phyloP scores from a whole-genome alignment of 148 eudicot genomes.

The Cornus controversa region DNA sequence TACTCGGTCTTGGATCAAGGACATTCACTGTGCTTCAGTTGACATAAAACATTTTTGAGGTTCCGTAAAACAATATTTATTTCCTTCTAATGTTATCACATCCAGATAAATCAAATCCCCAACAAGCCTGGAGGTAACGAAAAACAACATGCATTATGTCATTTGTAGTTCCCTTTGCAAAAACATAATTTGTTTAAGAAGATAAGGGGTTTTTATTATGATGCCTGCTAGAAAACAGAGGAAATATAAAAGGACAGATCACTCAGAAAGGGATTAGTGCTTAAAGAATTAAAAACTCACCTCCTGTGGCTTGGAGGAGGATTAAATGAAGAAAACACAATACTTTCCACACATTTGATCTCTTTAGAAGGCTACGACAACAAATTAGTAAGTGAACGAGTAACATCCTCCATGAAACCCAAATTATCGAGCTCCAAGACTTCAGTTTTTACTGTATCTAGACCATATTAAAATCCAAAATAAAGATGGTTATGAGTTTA shows the following conservation, averaged over 20 bases:
- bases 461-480: conserved; percentile 13
- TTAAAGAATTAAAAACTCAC: conserved; percentile 27
- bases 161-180: neutral
- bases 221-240: neutral
- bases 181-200: neutral
- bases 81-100: conserved; percentile 78
- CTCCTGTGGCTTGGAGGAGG: conserved; percentile 98
- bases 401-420: conserved; percentile 87
- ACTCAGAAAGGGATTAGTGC: neutral
- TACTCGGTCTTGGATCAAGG: conserved; percentile 80
- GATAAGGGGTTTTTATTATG: neutral
- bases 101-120: conserved; percentile 97
- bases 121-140: conserved; percentile 61
- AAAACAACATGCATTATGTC: neutral
- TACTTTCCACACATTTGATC: conserved; percentile 74
- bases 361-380: conserved; percentile 69
- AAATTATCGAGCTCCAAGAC: conserved; percentile 71
- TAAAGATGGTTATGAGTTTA: neutral
- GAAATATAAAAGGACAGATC: neutral
- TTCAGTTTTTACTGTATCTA: conserved; percentile 60
- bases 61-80: conserved; percentile 79
- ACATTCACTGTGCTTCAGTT: conserved; percentile 65
- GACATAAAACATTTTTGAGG: conserved; percentile 72
- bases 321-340: conserved; percentile 90
- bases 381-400: conserved; percentile 63